phyloP scores from a whole-genome alignment of 106 monocot genomes.

The Dioscorea alata region DNA sequence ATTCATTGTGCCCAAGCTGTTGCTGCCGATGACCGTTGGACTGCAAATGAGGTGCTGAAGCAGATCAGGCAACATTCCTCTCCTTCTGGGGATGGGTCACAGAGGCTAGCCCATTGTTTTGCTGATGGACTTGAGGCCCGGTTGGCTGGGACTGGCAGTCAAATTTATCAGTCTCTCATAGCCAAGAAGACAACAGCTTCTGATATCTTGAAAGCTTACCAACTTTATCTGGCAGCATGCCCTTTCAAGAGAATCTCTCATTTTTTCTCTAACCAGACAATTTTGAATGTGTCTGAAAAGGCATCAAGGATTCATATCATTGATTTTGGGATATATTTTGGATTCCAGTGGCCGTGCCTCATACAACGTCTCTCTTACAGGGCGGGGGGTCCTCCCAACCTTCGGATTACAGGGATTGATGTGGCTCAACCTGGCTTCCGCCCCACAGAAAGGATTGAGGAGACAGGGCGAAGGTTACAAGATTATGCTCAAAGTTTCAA shows the following conservation, averaged over 20 bases:
- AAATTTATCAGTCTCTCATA: conserved; percentile 46
- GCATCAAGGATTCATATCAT: conserved; percentile 64
- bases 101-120: conserved; percentile 72
- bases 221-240: conserved; percentile 59
- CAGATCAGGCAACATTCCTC: conserved; percentile 83
- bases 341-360: conserved; percentile 87
- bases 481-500: conserved; percentile 58
- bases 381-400: conserved; percentile 50
- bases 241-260: conserved; percentile 70
- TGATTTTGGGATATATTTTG: conserved; percentile 80
- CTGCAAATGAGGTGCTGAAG: conserved; percentile 51
- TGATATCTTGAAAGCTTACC: conserved; percentile 65
- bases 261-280: conserved; percentile 63
- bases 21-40: conserved; percentile 62
- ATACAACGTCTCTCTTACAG: conserved; percentile 49
- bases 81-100: conserved; percentile 55
- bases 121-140: conserved; percentile 85
- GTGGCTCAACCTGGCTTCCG: conserved; percentile 82
- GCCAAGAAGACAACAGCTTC: conserved; percentile 46
- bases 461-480: conserved; percentile 57
- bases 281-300: conserved; percentile 41
- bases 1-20: conserved; percentile 83
- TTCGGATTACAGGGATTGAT: conserved; percentile 84
- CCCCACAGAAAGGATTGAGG: conserved; percentile 64
- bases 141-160: conserved; percentile 78